Conservation (phyloP, 1,284 basidiomycete genomes). For the Caloboletus inedulis region DNA sequence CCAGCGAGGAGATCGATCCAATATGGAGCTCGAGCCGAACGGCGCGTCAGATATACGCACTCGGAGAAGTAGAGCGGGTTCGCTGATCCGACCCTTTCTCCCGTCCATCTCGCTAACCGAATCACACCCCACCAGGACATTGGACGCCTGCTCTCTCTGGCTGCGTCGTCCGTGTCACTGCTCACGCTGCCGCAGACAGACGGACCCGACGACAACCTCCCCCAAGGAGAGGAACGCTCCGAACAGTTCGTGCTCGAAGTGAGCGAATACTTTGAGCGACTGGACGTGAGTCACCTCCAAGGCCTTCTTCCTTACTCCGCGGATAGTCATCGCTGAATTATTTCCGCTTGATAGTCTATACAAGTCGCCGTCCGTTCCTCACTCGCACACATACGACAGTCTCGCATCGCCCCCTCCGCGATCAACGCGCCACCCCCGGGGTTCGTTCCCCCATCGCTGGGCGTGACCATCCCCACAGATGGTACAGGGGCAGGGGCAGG, state of each 20-base stretch:
- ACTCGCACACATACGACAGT: constrained; percentile 73
- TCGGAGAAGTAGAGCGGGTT: constrained; percentile 81
- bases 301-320: too few relatives aligned
- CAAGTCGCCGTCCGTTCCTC: constrained; percentile 73
- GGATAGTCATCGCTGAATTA: background rate
- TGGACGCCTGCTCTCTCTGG: constrained; percentile 65
- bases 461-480: constrained; percentile 64
- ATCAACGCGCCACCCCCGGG: constrained; percentile 71
- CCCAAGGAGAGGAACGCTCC: constrained; percentile 75
- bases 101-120: background rate
- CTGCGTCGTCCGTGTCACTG: constrained; percentile 71
- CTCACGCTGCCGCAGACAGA: constrained; percentile 78
- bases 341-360: constrained; percentile 49
- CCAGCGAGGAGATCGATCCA: constrained; percentile 52
- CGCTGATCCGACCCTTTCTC: constrained; percentile 4
- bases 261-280: constrained; percentile 76
- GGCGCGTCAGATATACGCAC: constrained; percentile 73
- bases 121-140: constrained; percentile 52
- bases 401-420: constrained; percentile 77
- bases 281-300: constrained; percentile 58
- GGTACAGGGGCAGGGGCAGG: constrained; percentile 30
- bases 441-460: constrained; percentile 71
- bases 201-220: constrained; percentile 56
- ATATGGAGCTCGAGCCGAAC: constrained; percentile 79
- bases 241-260: constrained; percentile 81